These are phyloP conservation scores for Babesia bigemina DNA, from an alignment of 169 alveolate species.

Conservation along the genomic window DNA sequence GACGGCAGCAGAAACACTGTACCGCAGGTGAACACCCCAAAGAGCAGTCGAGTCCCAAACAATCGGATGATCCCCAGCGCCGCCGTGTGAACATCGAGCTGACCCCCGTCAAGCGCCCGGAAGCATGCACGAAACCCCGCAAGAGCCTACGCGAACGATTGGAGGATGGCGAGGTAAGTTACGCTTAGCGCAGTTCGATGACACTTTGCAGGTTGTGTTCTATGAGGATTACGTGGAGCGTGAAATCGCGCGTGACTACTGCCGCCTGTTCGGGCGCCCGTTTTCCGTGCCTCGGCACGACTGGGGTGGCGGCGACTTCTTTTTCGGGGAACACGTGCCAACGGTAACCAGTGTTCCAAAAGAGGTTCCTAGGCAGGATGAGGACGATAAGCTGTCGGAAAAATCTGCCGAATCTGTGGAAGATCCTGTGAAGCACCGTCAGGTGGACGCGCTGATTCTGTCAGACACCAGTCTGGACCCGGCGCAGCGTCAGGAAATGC, in stretches of 20 bases:
- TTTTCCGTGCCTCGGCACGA: conserved; percentile 63
- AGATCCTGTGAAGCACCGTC: conserved; percentile 28
- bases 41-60: background rate
- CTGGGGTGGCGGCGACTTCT: conserved; percentile 64
- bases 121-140: conserved; percentile 12
- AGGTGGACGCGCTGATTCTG: conserved; percentile 33
- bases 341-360: background rate
- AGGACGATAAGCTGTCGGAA: conserved; percentile 4
- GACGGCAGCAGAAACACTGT: background rate
- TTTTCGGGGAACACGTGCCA: conserved; percentile 45
- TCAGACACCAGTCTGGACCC: conserved; percentile 21
- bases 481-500: conserved; percentile 42
- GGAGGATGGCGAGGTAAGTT: conserved; percentile 71
- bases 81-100: conserved; percentile 29
- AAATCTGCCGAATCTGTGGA: conserved; percentile 9
- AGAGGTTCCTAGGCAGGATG: background rate
- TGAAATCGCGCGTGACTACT: conserved; percentile 46
- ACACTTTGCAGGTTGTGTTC: conserved; percentile 30
- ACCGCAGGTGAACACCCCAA: background rate
- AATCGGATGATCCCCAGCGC: background rate
- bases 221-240: conserved; percentile 61
- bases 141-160: conserved; percentile 66
- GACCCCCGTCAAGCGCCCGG: conserved; percentile 18
- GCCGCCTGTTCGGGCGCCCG: conserved; percentile 41
- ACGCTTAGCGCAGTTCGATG: background rate